Evolutionary conservation across 768 basidiomycete genomes (phyloP).

Genomic region (Mycena alexandri): DNA sequence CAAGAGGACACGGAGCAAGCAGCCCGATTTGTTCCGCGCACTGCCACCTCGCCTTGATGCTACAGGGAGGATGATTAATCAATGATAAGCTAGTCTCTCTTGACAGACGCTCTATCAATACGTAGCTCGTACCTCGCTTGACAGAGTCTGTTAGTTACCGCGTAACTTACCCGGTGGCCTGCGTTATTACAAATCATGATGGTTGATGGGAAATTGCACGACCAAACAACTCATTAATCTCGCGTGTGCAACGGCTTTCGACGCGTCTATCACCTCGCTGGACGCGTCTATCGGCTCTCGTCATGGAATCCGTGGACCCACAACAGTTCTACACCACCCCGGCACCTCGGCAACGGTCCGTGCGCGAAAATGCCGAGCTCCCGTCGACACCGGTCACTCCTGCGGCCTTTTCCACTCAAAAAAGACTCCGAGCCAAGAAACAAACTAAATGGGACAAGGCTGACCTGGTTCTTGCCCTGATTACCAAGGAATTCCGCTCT

Average conservation of each 20-base stretch:
- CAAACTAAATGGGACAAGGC: conserved; percentile 1
- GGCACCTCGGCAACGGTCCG: too few species aligned
- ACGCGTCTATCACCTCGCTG: neutral
- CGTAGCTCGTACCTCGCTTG: too few species aligned
- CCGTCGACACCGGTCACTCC: neutral
- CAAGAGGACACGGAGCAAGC: conserved; percentile 4
- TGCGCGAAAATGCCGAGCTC: too few species aligned
- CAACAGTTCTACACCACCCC: too few species aligned
- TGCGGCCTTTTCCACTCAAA: neutral
- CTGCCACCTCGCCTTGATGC: neutral
- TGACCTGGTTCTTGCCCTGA: neutral
- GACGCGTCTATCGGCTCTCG: neutral
- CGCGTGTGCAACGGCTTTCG: neutral
- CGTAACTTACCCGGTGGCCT: too few species aligned
- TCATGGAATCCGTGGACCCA: too few species aligned
- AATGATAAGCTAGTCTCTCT: too few species aligned
- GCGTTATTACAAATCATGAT: too few species aligned
- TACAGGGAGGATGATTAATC: too few species aligned
- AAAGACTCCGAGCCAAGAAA: neutral
- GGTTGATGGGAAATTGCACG: too few species aligned
- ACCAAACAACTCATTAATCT: conserved; percentile 13
- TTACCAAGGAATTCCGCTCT: neutral
- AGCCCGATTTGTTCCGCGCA: conserved; percentile 1
- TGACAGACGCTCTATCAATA: neutral
- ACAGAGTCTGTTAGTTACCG: too few species aligned